These are phyloP conservation scores for Fusarium sp. DNA, from an alignment of 2,329 filamentous ascomycete genomes.

Conservation along the genomic window DNA sequence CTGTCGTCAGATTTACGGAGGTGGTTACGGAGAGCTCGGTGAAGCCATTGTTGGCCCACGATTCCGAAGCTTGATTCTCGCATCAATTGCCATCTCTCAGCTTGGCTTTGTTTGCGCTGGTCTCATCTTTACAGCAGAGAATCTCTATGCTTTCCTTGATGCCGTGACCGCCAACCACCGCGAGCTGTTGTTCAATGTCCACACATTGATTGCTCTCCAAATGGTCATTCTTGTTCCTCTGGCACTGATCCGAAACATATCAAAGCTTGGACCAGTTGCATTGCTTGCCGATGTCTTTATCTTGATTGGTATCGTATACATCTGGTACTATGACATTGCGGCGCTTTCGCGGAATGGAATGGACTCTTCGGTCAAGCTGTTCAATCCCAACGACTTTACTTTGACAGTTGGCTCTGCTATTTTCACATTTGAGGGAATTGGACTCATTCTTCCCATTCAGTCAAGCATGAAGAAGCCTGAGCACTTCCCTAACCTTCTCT, in stretches of 20 bases:
- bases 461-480: constrained; percentile 78
- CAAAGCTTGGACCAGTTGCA: constrained; percentile 75
- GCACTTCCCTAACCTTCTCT: constrained; percentile 73
- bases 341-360: constrained; percentile 66
- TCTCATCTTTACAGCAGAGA: constrained; percentile 81
- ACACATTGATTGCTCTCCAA: constrained; percentile 72
- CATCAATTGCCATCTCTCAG: constrained; percentile 78
- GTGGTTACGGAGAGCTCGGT: constrained; percentile 80
- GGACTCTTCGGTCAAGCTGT: constrained; percentile 70
- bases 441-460: constrained; percentile 80
- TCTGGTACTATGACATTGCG: constrained; percentile 76
- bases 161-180: constrained; percentile 65
- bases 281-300: constrained; percentile 79
- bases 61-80: constrained; percentile 73
- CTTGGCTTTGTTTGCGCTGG: constrained; percentile 82
- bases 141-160: constrained; percentile 73
- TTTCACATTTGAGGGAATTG: constrained; percentile 83
- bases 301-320: constrained; percentile 75
- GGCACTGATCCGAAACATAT: constrained; percentile 78
- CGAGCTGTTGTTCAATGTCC: constrained; percentile 63
- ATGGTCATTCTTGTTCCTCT: constrained; percentile 73
- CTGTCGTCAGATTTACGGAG: constrained; percentile 71
- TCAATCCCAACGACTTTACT: constrained; percentile 76
- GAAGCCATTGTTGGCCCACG: constrained; percentile 70
- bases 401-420: constrained; percentile 79